A percentile compares a stretch with the other conserved stretches of the same genome.
phyloP scores from a whole-genome alignment of 768 basidiomycete species.

The Russula sp. region DNA sequence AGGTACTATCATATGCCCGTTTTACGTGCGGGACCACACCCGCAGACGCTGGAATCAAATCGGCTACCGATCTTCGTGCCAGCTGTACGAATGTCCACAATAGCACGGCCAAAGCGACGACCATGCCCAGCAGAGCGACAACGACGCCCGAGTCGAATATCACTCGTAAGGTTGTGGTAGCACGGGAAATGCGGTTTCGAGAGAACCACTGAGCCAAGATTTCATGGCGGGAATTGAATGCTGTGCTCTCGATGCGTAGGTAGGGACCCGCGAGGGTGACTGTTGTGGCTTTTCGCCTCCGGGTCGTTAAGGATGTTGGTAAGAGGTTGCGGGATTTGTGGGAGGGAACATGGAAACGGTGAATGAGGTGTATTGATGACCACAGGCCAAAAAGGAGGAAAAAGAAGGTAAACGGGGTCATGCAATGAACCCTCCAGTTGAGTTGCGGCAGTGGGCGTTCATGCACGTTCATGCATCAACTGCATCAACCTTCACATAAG shows the following conservation, averaged over 20 bases:
- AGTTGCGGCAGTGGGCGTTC: background rate
- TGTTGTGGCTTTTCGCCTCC: slow-evolving; percentile 11
- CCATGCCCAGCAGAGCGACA: slow-evolving; percentile 13
- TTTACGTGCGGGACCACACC: slow-evolving; percentile 6
- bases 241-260: slow-evolving; percentile 27
- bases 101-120: slow-evolving; percentile 24
- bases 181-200: slow-evolving; percentile 23
- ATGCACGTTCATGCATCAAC: no score
- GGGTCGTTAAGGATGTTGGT: slow-evolving; percentile 1
- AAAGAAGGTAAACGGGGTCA: slow-evolving; percentile 13
- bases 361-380: slow-evolving; percentile 12
- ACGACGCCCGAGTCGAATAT: slow-evolving; percentile 37
- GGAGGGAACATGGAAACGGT: background rate
- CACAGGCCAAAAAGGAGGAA: slow-evolving; percentile 15
- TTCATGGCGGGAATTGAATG: slow-evolving; percentile 24
- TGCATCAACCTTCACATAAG: background rate
- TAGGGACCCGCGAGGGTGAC: slow-evolving; percentile 16
- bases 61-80: slow-evolving; percentile 9
- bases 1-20: slow-evolving; percentile 4
- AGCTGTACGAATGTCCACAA: slow-evolving; percentile 23
- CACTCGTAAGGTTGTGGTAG: slow-evolving; percentile 33
- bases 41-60: background rate
- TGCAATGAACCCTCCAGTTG: background rate
- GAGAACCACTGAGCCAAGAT: slow-evolving; percentile 3
- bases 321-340: background rate